Conservation (phyloP, 805 yeast species). For the Ogataea saltuana region DNA sequence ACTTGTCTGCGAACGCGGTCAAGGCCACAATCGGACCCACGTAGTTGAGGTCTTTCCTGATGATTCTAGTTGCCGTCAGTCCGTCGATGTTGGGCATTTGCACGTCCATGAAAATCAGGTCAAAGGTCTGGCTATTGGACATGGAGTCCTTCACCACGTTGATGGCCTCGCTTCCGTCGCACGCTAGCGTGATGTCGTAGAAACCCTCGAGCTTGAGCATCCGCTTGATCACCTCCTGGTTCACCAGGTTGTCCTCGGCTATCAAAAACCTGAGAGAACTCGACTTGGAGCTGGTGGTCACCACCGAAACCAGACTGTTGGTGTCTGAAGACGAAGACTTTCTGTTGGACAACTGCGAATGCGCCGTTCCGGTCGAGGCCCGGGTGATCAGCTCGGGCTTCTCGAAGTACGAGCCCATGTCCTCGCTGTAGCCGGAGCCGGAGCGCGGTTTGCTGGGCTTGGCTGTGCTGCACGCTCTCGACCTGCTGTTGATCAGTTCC, state of each 20-base stretch:
- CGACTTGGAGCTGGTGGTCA: conserved; percentile 1
- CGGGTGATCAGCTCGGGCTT: conserved; percentile 48
- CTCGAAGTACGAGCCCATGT: conserved; percentile 32
- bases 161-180: conserved; percentile 90
- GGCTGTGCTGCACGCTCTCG: not conserved
- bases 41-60: conserved; percentile 62
- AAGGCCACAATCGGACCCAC: conserved; percentile 84
- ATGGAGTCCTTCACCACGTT: conserved; percentile 55
- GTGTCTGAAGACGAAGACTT: conserved; percentile 25
- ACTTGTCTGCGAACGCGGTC: conserved; percentile 93
- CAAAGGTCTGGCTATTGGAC: conserved; percentile 47
- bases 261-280: conserved; percentile 59
- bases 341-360: conserved; percentile 30
- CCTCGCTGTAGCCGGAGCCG: conserved; percentile 12
- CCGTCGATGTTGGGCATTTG: conserved; percentile 98
- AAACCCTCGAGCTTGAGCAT: conserved; percentile 88
- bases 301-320: conserved; percentile 11
- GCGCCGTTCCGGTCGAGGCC: conserved; percentile 55
- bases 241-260: conserved; percentile 92
- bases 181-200: conserved; percentile 68
- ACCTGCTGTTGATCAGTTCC: not conserved
- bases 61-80: conserved; percentile 72
- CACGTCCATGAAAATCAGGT: conserved; percentile 91
- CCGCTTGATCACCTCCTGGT: conserved; percentile 89
- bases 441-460: not conserved